These are phyloP conservation scores for Kurtzmaniella quercitrusa DNA, from an alignment of 1,139 yeast species.

Conservation along the genomic window DNA sequence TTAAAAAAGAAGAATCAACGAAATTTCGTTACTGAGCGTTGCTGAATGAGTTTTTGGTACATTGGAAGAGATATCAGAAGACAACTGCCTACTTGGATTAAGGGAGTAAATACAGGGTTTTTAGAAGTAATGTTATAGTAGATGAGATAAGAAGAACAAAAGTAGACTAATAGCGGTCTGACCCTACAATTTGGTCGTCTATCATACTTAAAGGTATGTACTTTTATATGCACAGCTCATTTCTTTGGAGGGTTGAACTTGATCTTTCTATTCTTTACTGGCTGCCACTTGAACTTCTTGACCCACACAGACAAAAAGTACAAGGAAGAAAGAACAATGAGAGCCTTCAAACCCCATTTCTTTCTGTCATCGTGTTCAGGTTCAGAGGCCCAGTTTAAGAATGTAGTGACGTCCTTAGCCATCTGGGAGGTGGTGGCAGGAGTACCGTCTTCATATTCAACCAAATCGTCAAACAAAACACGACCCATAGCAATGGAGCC, in stretches of 20 bases:
- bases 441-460: constrained; percentile 98
- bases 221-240: constrained; percentile 19
- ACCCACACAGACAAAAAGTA: constrained; percentile 86
- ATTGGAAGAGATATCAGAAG: too few species aligned
- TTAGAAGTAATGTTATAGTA: too few species aligned
- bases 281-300: constrained; percentile 98
- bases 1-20: background rate
- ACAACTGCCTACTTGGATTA: too few species aligned
- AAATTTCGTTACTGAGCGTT: too few species aligned
- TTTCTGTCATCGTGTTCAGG: constrained; percentile 99
- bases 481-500: constrained; percentile 99
- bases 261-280: constrained; percentile 92
- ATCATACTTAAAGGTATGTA: constrained; percentile 2
- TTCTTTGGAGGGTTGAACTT: constrained; percentile 88
- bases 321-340: constrained; percentile 73
- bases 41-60: too few species aligned
- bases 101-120: too few species aligned
- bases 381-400: constrained; percentile 97
- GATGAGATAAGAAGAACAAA: too few species aligned
- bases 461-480: constrained; percentile 93
- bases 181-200: background rate
- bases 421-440: constrained; percentile 98
- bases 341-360: constrained; percentile 92
- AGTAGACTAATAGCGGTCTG: background rate
- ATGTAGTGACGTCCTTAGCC: constrained; percentile 97